These are phyloP conservation scores for Thalassiosira exigua DNA, from an alignment of 352 stramenopile species.

Conservation along the genomic window DNA sequence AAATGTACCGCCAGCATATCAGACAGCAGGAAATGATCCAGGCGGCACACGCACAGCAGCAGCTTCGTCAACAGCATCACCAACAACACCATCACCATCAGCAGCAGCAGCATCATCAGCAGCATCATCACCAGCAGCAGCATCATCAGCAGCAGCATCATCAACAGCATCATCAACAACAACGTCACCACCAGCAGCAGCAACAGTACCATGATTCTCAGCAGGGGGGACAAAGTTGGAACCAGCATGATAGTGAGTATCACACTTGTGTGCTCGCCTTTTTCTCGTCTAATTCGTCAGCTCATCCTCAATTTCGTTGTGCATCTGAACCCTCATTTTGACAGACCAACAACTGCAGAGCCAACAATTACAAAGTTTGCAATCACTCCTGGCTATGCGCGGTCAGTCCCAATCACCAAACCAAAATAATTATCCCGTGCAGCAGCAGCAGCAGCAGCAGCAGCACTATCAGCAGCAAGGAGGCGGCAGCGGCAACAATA, in stretches of 20 bases:
- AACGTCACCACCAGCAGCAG: neutral
- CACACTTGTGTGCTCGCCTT: neutral
- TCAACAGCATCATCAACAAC: neutral
- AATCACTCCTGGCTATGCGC: slow-evolving; percentile 45
- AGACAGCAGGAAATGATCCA: slow-evolving; percentile 29
- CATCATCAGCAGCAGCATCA: slow-evolving; percentile 4
- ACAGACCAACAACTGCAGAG: slow-evolving; percentile 31
- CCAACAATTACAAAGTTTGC: slow-evolving; percentile 40
- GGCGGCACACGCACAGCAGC: slow-evolving; percentile 3
- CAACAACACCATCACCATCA: slow-evolving; percentile 2
- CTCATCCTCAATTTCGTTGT: no score
- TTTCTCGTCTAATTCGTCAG: neutral
- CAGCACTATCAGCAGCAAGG: slow-evolving; percentile 15
- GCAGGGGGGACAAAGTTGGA: slow-evolving; percentile 28
- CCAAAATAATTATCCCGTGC: slow-evolving; percentile 20
- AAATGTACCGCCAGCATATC: slow-evolving; percentile 26
- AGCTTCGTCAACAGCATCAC: slow-evolving; percentile 8
- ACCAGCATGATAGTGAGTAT: slow-evolving; percentile 39
- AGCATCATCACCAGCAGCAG: neutral
- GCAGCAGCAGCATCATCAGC: slow-evolving; percentile 11
- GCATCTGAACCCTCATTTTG: no score
- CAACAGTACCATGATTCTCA: neutral
- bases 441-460: slow-evolving; percentile 1
- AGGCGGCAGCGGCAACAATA: slow-evolving; percentile 4
- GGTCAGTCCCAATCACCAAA: slow-evolving; percentile 16